Conservation (phyloP, 495 filamentous ascomycete genomes). For the Aspergillus conjunctus region DNA sequence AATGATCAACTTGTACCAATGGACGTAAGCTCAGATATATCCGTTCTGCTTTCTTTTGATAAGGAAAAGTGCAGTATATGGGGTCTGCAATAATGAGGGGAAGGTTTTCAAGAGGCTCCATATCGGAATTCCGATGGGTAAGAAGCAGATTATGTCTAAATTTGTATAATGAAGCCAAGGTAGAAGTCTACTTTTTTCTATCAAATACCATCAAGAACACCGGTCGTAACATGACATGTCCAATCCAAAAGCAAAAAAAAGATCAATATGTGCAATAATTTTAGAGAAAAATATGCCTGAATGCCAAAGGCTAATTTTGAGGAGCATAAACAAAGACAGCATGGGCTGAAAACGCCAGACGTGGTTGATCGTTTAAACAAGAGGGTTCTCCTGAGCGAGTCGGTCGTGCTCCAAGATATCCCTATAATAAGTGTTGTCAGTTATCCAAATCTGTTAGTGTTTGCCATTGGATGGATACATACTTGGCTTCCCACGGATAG, state of each 20-base stretch:
- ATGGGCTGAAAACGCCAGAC: background rate
- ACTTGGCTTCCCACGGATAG: slow-evolving; percentile 98
- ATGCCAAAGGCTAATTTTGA: background rate
- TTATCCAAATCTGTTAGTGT: background rate
- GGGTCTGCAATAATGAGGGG: too few species aligned
- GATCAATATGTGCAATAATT: slow-evolving; percentile 4
- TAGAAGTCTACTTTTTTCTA: slow-evolving; percentile 23
- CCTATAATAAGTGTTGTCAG: slow-evolving; percentile 38
- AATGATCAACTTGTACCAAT: background rate
- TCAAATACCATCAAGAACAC: slow-evolving; percentile 36
- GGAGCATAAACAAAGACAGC: background rate
- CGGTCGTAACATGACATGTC: slow-evolving; percentile 27
- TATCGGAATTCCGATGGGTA: too few species aligned
- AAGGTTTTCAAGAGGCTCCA: too few species aligned
- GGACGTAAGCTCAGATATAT: too few species aligned
- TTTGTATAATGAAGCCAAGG: background rate
- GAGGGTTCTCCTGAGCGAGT: slow-evolving; percentile 59
- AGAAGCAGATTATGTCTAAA: background rate
- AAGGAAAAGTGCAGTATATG: too few species aligned
- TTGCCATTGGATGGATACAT: slow-evolving; percentile 32
- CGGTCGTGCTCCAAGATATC: slow-evolving; percentile 93
- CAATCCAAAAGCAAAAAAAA: slow-evolving; percentile 13
- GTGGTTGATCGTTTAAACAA: slow-evolving; percentile 28
- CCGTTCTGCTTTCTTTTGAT: too few species aligned
- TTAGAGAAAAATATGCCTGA: background rate